These are phyloP conservation scores for Kwoniella heveanensis DNA, from an alignment of 768 basidiomycete species.

Conservation along the genomic window DNA sequence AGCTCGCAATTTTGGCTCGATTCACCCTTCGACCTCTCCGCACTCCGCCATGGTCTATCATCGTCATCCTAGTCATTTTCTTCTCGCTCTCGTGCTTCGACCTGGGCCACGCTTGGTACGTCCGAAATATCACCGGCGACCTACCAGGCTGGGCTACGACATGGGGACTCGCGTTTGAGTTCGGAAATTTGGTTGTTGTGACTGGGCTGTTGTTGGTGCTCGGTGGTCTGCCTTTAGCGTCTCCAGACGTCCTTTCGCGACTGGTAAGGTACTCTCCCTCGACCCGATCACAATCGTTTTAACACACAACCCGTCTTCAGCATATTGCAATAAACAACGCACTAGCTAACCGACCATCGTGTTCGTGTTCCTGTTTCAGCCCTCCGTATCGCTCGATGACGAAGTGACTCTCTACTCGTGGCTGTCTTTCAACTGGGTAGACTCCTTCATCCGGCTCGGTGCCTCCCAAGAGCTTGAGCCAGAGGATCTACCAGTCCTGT, in stretches of 20 bases:
- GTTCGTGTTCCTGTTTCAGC: too few species aligned
- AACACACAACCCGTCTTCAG: too few species aligned
- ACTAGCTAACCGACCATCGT: not conserved
- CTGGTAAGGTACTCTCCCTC: constrained; percentile 30
- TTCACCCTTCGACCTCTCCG: constrained; percentile 28
- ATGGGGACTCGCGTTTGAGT: constrained; percentile 27
- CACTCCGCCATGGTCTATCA: constrained; percentile 42
- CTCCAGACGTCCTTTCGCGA: constrained; percentile 33
- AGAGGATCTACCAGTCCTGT: constrained; percentile 49
- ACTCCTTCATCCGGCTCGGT: constrained; percentile 44
- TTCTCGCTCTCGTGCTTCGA: constrained; percentile 30
- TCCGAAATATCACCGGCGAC: constrained; percentile 17
- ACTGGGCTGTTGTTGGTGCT: constrained; percentile 29
- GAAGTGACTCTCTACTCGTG: constrained; percentile 45
- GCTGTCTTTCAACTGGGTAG: constrained; percentile 53
- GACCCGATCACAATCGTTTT: too few species aligned
- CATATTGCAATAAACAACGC: not conserved
- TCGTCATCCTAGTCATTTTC: constrained; percentile 32
- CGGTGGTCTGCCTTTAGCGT: constrained; percentile 36
- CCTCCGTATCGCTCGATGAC: constrained; percentile 43
- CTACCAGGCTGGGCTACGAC: constrained; percentile 37
- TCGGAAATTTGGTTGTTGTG: constrained; percentile 22
- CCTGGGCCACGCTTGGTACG: constrained; percentile 35
- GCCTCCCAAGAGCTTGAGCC: constrained; percentile 43
- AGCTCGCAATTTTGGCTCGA: constrained; percentile 29